phyloP scores from a whole-genome alignment of 495 filamentous ascomycete species.

The Xylaria curta region DNA sequence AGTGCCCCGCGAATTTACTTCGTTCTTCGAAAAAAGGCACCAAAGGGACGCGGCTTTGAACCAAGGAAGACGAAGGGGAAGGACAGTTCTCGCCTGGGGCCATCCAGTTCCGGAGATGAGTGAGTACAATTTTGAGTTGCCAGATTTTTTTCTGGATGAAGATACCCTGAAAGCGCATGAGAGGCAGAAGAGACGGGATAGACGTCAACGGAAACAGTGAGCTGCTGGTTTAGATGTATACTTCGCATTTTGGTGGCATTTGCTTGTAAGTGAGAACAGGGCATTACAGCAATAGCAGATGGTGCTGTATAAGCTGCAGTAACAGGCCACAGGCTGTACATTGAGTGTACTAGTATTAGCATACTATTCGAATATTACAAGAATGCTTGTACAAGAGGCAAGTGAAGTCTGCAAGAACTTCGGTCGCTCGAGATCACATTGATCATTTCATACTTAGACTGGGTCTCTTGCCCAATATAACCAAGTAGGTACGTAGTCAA shows the following conservation, averaged over 20 bases:
- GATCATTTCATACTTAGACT: not conserved
- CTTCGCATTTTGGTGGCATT: not conserved
- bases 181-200: conserved; percentile 59
- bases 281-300: not conserved
- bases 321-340: conserved; percentile 13
- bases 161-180: conserved; percentile 71
- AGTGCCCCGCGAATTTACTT: conserved; percentile 72
- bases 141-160: conserved; percentile 69
- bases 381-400: not conserved
- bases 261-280: not conserved
- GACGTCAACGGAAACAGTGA: conserved; percentile 37
- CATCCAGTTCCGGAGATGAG: conserved; percentile 75
- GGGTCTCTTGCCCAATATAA: not conserved
- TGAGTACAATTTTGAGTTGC: conserved; percentile 75
- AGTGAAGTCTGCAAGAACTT: not conserved
- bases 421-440: not conserved
- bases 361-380: not conserved
- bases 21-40: conserved; percentile 81
- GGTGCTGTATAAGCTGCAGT: not conserved
- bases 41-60: conserved; percentile 76
- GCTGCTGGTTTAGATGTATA: not conserved
- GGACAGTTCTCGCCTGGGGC: conserved; percentile 73
- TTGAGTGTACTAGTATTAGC: not conserved
- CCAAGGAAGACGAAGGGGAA: conserved; percentile 62
- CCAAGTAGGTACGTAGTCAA: not conserved